Evolutionary conservation across 116 monocot species (phyloP).

Genomic region (Dioscorea cayenensis): DNA sequence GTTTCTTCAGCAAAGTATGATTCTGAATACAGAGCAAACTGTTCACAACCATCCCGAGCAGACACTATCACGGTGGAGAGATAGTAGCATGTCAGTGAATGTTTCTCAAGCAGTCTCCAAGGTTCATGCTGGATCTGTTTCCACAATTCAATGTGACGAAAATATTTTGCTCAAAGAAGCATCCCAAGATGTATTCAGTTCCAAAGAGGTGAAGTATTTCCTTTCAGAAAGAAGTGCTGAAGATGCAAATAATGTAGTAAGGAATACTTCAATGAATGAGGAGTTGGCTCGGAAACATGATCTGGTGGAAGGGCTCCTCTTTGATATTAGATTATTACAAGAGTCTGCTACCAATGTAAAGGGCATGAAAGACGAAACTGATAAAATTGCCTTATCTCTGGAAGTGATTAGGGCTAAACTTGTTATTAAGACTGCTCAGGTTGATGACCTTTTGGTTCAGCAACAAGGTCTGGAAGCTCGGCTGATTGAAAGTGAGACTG

Average conservation of each 20-base stretch:
- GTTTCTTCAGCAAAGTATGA: conserved; percentile 8
- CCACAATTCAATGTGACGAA: not conserved
- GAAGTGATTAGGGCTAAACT: conserved; percentile 28
- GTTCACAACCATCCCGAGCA: not conserved
- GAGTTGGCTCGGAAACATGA: conserved; percentile 30
- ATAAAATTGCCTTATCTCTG: conserved; percentile 17
- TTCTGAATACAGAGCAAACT: not conserved
- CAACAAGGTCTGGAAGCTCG: conserved; percentile 25
- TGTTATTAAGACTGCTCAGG: conserved; percentile 26
- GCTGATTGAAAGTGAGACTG: conserved; percentile 18
- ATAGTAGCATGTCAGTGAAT: not conserved
- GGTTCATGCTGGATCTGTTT: not conserved
- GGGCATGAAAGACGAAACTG: conserved; percentile 28
- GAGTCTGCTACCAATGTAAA: conserved; percentile 28
- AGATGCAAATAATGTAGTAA: not conserved
- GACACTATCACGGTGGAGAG: too few relatives aligned
- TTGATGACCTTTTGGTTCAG: conserved; percentile 29
- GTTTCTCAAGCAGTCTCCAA: not conserved
- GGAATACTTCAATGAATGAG: conserved; percentile 13
- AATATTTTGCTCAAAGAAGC: not conserved
- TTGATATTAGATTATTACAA: conserved; percentile 52
- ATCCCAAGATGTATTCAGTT: not conserved
- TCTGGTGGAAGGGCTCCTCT: conserved; percentile 38
- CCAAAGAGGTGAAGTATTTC: not conserved
- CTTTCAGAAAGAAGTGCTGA: not conserved